These are phyloP conservation scores for Citrus sinensis DNA, from an alignment of 345 rosid species.

Conservation along the genomic window DNA sequence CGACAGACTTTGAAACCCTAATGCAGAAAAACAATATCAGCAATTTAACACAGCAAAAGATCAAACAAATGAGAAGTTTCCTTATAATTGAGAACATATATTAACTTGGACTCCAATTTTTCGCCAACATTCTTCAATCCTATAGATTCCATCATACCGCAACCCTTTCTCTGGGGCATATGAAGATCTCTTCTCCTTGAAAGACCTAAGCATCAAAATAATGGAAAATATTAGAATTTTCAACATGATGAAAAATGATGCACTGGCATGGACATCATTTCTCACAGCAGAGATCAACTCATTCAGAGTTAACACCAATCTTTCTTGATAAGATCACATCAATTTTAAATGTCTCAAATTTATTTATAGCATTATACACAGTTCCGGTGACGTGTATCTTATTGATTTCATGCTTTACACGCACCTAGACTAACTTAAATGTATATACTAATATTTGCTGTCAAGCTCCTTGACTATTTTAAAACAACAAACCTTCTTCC, in stretches of 20 bases:
- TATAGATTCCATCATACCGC: slow-evolving; percentile 68
- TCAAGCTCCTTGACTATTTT: neutral
- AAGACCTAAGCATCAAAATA: slow-evolving; percentile 38
- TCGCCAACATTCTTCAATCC: slow-evolving; percentile 72
- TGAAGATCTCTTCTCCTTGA: slow-evolving; percentile 55
- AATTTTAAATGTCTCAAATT: too few species aligned
- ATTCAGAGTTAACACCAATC: neutral
- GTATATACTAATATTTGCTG: too few species aligned
- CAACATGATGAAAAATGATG: neutral
- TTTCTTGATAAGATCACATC: neutral
- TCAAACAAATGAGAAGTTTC: slow-evolving; percentile 3
- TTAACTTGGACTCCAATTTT: slow-evolving; percentile 57
- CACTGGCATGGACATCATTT: neutral
- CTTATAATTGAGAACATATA: neutral
- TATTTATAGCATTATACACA: too few species aligned
- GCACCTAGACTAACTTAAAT: too few species aligned
- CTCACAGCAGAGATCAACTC: neutral
- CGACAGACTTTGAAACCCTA: slow-evolving; percentile 52
- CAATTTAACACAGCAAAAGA: neutral
- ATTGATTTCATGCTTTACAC: too few species aligned
- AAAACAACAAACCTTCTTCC: neutral
- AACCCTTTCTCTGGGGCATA: slow-evolving; percentile 68
- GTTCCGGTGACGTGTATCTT: too few species aligned
- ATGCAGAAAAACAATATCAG: neutral
- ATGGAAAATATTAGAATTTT: neutral